Evolutionary conservation across 2,329 filamentous ascomycete genomes (phyloP).

Genomic region (Huntiella moniliformis): DNA sequence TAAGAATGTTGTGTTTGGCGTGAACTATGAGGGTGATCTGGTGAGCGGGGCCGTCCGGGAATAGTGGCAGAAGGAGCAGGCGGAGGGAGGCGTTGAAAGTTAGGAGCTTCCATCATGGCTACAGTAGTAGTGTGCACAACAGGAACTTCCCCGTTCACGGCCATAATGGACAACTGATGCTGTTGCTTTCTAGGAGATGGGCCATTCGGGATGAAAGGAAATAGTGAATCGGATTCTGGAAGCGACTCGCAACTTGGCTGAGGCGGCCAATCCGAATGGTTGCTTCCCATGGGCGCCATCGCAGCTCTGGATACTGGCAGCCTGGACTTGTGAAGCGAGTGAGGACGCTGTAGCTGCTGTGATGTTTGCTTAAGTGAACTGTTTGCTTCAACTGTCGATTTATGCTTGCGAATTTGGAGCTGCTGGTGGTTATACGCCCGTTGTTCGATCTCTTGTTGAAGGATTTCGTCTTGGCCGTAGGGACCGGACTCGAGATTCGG

Average conservation of each 20-base stretch:
- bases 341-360: too few species aligned
- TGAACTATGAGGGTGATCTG: constrained; percentile 23
- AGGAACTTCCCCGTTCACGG: not conserved
- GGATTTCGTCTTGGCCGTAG: too few species aligned
- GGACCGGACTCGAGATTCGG: too few species aligned
- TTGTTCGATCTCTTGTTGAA: too few species aligned
- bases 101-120: not conserved
- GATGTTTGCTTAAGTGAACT: too few species aligned
- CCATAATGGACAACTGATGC: constrained; percentile 4
- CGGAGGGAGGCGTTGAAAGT: not conserved
- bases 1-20: constrained; percentile 28
- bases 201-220: constrained; percentile 34
- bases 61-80: constrained; percentile 4
- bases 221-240: constrained; percentile 11
- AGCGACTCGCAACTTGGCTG: constrained; percentile 7
- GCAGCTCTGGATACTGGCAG: not conserved
- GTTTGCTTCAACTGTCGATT: too few species aligned
- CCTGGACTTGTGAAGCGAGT: too few species aligned
- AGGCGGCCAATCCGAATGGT: constrained; percentile 5
- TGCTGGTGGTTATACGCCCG: too few species aligned
- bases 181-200: constrained; percentile 19
- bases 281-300: constrained; percentile 1
- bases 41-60: constrained; percentile 23
- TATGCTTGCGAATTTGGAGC: too few species aligned
- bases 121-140: constrained; percentile 8